Conservation (phyloP, 2,329 filamentous ascomycete genomes). For the Scedosporium boydii region DNA sequence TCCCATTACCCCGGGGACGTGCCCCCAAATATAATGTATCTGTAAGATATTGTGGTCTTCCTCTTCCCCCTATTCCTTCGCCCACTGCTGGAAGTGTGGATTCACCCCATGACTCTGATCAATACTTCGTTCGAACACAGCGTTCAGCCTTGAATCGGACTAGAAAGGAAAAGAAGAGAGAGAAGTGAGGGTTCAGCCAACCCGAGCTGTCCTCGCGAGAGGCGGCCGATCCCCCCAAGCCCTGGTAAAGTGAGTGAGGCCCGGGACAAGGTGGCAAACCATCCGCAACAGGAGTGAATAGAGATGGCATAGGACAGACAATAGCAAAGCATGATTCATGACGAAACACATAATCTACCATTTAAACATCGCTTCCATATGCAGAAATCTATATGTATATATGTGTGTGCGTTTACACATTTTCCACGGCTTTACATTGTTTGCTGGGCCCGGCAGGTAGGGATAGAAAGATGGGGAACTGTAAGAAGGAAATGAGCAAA, state of each 20-base stretch:
- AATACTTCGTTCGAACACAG: no score
- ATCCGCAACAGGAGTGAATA: no score
- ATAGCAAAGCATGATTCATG: no score
- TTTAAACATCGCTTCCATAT: background rate
- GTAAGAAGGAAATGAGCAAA: background rate
- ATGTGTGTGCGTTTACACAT: constrained; percentile 2
- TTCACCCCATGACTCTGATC: no score
- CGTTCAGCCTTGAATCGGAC: background rate
- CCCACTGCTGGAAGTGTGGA: no score
- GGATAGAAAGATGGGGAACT: background rate
- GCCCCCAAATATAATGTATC: background rate
- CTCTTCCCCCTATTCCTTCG: no score
- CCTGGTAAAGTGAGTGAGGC: no score
- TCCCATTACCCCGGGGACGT: background rate
- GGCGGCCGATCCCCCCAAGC: no score
- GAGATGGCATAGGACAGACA: no score
- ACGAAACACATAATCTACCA: background rate
- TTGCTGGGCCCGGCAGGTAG: background rate
- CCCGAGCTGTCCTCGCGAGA: no score
- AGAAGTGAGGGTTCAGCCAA: no score
- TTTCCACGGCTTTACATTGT: background rate
- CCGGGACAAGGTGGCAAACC: no score
- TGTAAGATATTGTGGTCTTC: background rate
- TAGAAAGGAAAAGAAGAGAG: background rate
- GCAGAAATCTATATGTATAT: constrained; percentile 5